phyloP scores from a whole-genome alignment of 2,329 filamentous ascomycete species.

The Nectriaceae sp. region DNA sequence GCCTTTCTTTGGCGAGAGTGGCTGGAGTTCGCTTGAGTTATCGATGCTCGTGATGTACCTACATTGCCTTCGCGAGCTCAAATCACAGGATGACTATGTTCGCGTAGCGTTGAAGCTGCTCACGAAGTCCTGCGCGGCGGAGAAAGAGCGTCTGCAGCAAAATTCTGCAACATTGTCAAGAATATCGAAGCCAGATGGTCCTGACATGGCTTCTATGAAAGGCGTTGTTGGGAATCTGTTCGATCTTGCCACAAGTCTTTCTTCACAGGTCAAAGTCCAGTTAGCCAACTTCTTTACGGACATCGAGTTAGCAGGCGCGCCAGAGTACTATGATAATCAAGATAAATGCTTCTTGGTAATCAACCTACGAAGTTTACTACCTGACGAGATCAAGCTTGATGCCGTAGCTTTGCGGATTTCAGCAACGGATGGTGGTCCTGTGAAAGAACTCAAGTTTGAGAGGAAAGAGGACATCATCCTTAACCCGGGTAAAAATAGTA shows the following conservation, averaged over 20 bases:
- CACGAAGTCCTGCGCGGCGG: constrained; percentile 62
- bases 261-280: constrained; percentile 65
- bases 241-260: constrained; percentile 43
- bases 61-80: constrained; percentile 75
- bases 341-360: constrained; percentile 77
- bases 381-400: constrained; percentile 68
- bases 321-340: constrained; percentile 67
- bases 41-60: constrained; percentile 86
- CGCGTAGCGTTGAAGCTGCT: constrained; percentile 74
- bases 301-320: constrained; percentile 66
- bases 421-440: constrained; percentile 54
- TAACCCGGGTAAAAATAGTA: constrained; percentile 51
- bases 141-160: constrained; percentile 50
- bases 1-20: constrained; percentile 74
- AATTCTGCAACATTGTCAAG: constrained; percentile 29
- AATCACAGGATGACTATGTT: constrained; percentile 77
- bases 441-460: constrained; percentile 56
- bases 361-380: constrained; percentile 69
- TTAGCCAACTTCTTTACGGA: constrained; percentile 74
- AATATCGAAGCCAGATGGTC: constrained; percentile 12
- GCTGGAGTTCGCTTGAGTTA: constrained; percentile 79
- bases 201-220: constrained; percentile 42
- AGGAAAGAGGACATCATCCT: constrained; percentile 29
- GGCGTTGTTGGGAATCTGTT: constrained; percentile 53
- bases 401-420: constrained; percentile 65